Evolutionary conservation across 192 early-diverging fungal genomes (phyloP), one percentile per base, ranked within the genome.

Genomic region (Backusella westeae): DNA sequence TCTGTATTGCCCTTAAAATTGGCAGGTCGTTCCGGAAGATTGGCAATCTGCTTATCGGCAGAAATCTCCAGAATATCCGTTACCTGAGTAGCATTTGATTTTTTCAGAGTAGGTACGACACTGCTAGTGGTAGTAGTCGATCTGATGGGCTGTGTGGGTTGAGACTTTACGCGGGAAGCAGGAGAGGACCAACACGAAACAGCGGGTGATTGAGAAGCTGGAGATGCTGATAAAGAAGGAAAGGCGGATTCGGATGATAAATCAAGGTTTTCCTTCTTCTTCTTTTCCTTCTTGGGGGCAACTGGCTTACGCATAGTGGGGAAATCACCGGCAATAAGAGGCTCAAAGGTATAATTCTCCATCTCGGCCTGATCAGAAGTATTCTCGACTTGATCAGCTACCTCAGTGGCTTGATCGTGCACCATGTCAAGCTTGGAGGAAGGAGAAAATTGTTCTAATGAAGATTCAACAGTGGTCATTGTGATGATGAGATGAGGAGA

Each of bases 191-290:
- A 81, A 73, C 70, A 63, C 68, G 86, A 75, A 12, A 77, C 42
- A 29, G 78, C 75, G 56, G 86, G 73, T 63, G 65, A 63, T 29
- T 4, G 21, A 12, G 23, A 26, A 26, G 23, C 26, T 44, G 89
- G 77, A 0, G 87, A 77, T 56, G 86, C 81, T 46, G 92, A 89
- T 19, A 96, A 82, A 49, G 93, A 87, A 4, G 95, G 94, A 80
- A 97, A 96, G 72, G 92, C 87, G 23, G 90, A 90, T 75, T 88
- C 88, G 26, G 85, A 89, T 46, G 80, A 72, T 26, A 93, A 78
- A 78, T 93, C 91, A 14, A 88, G 77, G 3, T 63, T 63, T 14
- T 63, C 56, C 3, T 63, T 63, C 56, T 42, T 65, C 41, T 76
- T 76, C 29, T 53, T 69, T 46, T 75, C 65, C 6, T 65, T 56